Base-by-base conservation (phyloP, 768 basidiomycete species). In the Erythrobasidium yunnanense region DNA sequence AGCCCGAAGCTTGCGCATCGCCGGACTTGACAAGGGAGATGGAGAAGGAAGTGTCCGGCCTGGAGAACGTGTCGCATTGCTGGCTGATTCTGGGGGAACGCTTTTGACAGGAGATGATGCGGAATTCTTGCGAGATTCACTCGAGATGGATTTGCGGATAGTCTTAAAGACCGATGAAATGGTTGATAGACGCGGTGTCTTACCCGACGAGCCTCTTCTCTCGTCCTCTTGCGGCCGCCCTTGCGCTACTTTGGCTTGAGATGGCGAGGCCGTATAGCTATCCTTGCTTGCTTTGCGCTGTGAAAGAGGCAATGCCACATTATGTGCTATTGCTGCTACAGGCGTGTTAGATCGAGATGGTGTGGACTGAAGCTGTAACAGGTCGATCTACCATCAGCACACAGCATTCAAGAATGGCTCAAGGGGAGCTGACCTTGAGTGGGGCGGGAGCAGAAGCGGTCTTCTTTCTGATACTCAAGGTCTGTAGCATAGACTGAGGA, bases 401-500 rank as follows among this genome's bases (percentile, higher is more conserved):
- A 8, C 56, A n/a, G n/a, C 6, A 32, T 34, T 8, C 29, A 42
- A 18, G 7, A 7, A 45, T 18, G 20, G 35, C 8, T 34, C 8
- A 13, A 13, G 38, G 18, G 15, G 38, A 50, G 47, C n/a, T 51
- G 52, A 46, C 7, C 33, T 33, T 6, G 52, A 25, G 6, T 46
- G 60, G 7, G 60, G 11, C 2, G 60, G 60, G 22, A 33, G n/a
- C 33, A 11, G 46, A n/a, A 7, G 47, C 42, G 8, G 32, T 23
- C 33, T 63, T 63, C 29, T 50, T 63, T 3, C 60, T 46, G 6
- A 20, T 23, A 25, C 38, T 51, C 18, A 63, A 32, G 15, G 60
- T 50, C 7, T 29, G 45, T 30, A 63, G 27, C 60, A 63, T 63
- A 2, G 60, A 63, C 23, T 63, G 60, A 27, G 47, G 23, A 51